Conservation (phyloP, 176 grass and related monocot genomes). For the Phyllostachys edulis region DNA sequence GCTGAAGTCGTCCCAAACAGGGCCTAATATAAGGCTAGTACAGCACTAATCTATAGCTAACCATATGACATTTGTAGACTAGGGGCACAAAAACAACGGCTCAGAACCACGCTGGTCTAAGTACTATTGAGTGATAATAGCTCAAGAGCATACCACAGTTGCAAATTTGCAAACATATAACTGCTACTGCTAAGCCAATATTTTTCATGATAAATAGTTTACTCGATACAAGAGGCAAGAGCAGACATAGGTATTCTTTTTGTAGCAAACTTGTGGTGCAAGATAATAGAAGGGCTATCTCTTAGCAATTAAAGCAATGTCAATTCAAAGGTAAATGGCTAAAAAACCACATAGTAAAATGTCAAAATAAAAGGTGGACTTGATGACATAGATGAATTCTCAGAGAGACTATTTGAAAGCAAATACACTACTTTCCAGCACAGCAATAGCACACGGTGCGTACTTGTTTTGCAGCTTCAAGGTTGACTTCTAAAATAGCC, state of each 20-base stretch:
- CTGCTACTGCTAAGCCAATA: not conserved
- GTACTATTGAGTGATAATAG: not conserved
- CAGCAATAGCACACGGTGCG: conserved; percentile 26
- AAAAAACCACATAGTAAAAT: not conserved
- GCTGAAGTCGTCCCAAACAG: too few species aligned
- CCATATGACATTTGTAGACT: not conserved
- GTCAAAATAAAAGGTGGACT: not conserved
- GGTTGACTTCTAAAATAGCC: conserved; percentile 83
- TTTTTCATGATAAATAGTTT: not conserved
- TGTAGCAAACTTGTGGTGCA: not conserved
- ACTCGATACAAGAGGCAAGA: not conserved
- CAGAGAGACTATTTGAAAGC: not conserved
- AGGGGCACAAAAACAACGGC: not conserved
- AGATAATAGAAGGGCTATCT: not conserved
- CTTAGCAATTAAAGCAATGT: not conserved
- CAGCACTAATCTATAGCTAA: conserved; percentile 1
- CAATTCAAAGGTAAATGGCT: not conserved
- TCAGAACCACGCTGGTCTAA: not conserved
- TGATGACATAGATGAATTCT: not conserved
- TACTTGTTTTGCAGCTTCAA: conserved; percentile 98
- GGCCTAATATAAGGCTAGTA: not conserved
- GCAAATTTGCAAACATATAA: not conserved
- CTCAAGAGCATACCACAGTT: not conserved
- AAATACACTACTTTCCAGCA: conserved; percentile 27
- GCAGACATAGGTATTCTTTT: not conserved